A percentile compares a stretch with the other conserved stretches of the same genome.
phyloP scores from a whole-genome alignment of 2,329 filamentous ascomycete species.

The Endoconidiophora laricicola region DNA sequence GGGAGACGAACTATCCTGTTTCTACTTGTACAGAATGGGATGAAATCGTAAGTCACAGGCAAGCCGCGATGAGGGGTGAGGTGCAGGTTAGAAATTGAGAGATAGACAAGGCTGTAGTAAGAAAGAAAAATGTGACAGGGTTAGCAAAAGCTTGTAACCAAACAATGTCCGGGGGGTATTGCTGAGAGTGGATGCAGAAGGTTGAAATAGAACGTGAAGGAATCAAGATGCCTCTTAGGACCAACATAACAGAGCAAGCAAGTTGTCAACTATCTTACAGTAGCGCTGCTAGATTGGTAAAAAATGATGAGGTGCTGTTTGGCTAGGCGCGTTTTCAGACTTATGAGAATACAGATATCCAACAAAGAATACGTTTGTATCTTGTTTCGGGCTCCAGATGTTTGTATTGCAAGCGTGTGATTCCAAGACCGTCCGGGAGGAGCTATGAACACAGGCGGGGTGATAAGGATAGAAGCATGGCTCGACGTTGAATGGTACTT shows the following conservation, averaged over 20 bases:
- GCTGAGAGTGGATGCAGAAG: no score
- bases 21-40: no score
- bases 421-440: not conserved
- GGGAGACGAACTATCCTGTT: not conserved
- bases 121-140: slow-evolving; percentile 11
- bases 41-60: not conserved
- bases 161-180: no score
- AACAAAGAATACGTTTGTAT: not conserved
- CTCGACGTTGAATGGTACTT: no score
- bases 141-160: slow-evolving; percentile 7
- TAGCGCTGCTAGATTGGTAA: no score
- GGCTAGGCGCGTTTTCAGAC: no score
- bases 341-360: not conserved
- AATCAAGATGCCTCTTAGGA: not conserved
- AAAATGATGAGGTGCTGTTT: no score
- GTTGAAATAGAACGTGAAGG: not conserved
- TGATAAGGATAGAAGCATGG: no score
- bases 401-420: not conserved
- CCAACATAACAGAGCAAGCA: no score
- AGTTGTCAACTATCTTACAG: no score
- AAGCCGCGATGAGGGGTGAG: slow-evolving; percentile 12
- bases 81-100: slow-evolving; percentile 3
- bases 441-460: not conserved
- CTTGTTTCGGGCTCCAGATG: not conserved
- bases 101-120: slow-evolving; percentile 12